Base-by-base conservation (phyloP, 73 alveolate species). In the Loxodes magnus region DNA sequence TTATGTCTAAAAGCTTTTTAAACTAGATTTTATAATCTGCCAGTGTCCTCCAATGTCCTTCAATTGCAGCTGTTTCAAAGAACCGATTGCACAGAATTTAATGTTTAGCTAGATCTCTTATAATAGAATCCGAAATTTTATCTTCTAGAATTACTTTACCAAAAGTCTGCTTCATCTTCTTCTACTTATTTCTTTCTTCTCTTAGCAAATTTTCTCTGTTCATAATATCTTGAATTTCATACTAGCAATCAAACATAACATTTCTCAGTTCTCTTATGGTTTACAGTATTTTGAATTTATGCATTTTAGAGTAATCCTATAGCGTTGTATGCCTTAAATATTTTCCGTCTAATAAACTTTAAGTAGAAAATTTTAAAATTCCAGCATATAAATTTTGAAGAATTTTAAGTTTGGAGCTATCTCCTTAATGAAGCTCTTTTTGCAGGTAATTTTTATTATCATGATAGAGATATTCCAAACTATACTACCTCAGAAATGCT, bases 181-280 rank as follows among this genome's bases (percentile, higher is more conserved):
- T 51, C 33, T 64, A 33, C n/a, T 54, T 22, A 35, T 71, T 71
- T 0, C 63, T 54, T 34, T 27, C 60, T 29, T 53, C 41, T 19
- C 73, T 43, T 16, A 50, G 39, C 31, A 35, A 46, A 7, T 56
- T 60, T 20, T 68, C 86, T 5, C 43, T 64, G 5, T 60, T 55
- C 2, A 71, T 35, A 55, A 71, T 71, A 22, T 38, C 16, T 17
- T 64, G 65, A 0, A 71, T 55, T 25, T 55, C 74, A 31, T 53
- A 71, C 56, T 71, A 50, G 2, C 79, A 61, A 37, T 71, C 86
- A 42, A 71, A 71, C 74, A 63, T 59, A 19, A 66, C 28, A 57
- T 71, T 71, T 21, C 74, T 51, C 12, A 71, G 58, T 52, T 71
- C 86, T 65, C 86, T 71, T 22, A 71, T 37, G 2, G 72, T 56